A percentile compares a stretch with the other conserved stretches of the same genome.
Conservation (phyloP, 768 basidiomycete genomes). For the Collybiopsis confluens region DNA sequence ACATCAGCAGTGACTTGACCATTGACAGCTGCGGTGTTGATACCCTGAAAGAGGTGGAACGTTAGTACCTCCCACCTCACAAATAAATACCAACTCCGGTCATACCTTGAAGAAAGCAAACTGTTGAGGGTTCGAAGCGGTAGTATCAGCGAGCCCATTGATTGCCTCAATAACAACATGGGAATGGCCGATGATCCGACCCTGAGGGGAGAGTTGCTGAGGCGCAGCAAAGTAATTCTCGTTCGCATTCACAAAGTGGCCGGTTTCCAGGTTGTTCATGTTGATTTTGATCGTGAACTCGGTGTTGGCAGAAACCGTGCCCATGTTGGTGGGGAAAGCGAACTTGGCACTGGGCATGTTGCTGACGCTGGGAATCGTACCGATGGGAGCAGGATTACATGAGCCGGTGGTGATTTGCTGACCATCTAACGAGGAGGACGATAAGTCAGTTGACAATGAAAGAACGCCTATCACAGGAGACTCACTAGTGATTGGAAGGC, state of each 20-base stretch:
- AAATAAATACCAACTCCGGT: no score
- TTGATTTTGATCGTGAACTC: constrained; percentile 51
- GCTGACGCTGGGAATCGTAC: constrained; percentile 45
- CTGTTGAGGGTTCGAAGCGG: constrained; percentile 41
- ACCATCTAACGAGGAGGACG: constrained; percentile 22
- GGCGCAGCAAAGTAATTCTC: constrained; percentile 48
- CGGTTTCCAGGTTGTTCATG: constrained; percentile 41
- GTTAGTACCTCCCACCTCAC: no score
- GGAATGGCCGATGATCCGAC: constrained; percentile 55
- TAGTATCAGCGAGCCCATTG: constrained; percentile 41
- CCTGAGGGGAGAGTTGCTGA: constrained; percentile 46
- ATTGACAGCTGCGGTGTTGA: constrained; percentile 40
- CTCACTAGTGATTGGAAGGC: constrained; percentile 46
- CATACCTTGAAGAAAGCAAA: constrained; percentile 60
- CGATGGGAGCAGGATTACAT: constrained; percentile 57
- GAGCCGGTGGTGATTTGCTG: constrained; percentile 35
- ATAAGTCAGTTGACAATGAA: neutral
- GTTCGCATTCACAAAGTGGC: constrained; percentile 46
- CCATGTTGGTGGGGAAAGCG: constrained; percentile 38
- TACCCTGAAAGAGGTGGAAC: constrained; percentile 16
- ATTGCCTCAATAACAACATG: constrained; percentile 61
- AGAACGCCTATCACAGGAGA: neutral
- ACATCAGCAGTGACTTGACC: constrained; percentile 47
- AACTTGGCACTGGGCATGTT: constrained; percentile 58
- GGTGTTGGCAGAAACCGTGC: constrained; percentile 37